These are phyloP conservation scores for Apiosordaria backusii DNA, from an alignment of 495 filamentous ascomycete genomes.

Conservation along the genomic window DNA sequence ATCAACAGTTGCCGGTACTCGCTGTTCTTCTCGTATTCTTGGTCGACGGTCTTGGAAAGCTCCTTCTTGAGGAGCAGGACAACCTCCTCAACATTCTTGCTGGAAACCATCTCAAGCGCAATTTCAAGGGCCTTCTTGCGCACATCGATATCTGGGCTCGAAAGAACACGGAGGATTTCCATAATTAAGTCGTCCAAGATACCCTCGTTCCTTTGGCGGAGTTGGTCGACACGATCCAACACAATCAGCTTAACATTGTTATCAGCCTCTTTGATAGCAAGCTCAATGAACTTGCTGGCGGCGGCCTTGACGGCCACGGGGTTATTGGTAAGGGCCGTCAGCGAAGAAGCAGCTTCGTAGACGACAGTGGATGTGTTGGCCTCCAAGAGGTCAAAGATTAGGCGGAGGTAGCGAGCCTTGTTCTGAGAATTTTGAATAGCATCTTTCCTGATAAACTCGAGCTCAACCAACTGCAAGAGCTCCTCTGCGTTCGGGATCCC, in stretches of 20 bases:
- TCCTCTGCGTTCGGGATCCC: constrained; percentile 93
- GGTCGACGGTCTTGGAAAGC: constrained; percentile 93
- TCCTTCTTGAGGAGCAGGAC: constrained; percentile 96
- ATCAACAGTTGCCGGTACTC: constrained; percentile 96
- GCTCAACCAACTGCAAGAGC: constrained; percentile 83
- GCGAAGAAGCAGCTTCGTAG: constrained; percentile 97
- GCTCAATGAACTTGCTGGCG: constrained; percentile 91
- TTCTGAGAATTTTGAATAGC: constrained; percentile 91
- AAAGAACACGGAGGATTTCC: constrained; percentile 95
- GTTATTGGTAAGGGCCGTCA: constrained; percentile 91
- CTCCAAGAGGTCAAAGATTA: constrained; percentile 96
- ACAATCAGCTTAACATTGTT: constrained; percentile 99
- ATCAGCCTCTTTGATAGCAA: constrained; percentile 93
- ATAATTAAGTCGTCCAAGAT: constrained; percentile 94
- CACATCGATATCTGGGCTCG: constrained; percentile 94
- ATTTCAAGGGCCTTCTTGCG: constrained; percentile 87
- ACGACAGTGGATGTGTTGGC: constrained; percentile 90
- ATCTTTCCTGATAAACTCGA: constrained; percentile 97
- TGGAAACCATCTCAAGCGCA: constrained; percentile 95
- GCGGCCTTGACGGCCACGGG: constrained; percentile 97
- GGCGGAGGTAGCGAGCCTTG: constrained; percentile 88
- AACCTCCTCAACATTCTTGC: constrained; percentile 98
- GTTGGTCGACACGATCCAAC: constrained; percentile 86
- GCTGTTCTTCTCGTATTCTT: constrained; percentile 98
- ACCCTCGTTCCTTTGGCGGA: constrained; percentile 88